Evolutionary conservation across 1,284 basidiomycete genomes (phyloP).

Genomic region (Apiotrichum laibachii): DNA sequence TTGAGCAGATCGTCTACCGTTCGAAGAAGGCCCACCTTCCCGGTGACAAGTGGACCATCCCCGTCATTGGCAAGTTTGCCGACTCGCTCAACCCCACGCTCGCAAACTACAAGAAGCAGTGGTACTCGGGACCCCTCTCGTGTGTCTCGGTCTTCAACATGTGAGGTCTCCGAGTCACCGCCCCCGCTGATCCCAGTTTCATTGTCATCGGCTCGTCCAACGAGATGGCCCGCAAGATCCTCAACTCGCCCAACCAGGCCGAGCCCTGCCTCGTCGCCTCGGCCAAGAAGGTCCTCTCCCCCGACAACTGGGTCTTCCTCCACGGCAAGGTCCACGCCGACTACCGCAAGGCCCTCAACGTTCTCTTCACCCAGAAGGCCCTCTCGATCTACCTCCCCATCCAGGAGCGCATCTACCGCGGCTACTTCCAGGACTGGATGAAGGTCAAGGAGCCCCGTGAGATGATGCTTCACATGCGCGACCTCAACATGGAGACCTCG

Average conservation of each 20-base stretch:
- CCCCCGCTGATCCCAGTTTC: constrained; percentile 61
- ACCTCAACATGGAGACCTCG: constrained; percentile 97
- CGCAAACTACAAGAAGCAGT: constrained; percentile 84
- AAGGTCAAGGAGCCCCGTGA: constrained; percentile 53
- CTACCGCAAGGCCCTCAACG: constrained; percentile 87
- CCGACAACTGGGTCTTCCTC: constrained; percentile 98
- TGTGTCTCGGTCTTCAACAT: constrained; percentile 94
- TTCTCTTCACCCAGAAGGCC: constrained; percentile 90
- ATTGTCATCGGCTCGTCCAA: constrained; percentile 95
- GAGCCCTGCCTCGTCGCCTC: constrained; percentile 93
- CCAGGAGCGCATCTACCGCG: constrained; percentile 80
- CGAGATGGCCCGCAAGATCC: constrained; percentile 83
- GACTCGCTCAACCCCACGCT: constrained; percentile 84
- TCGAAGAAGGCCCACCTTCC: constrained; percentile 83
- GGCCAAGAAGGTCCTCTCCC: constrained; percentile 80
- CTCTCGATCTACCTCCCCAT: constrained; percentile 85
- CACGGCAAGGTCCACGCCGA: constrained; percentile 92
- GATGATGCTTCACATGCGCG: constrained; percentile 88
- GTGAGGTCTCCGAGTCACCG: constrained; percentile 55
- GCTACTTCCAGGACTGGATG: constrained; percentile 73
- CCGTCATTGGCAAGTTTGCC: constrained; percentile 87
- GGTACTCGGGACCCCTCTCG: constrained; percentile 78
- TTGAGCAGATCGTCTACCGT: constrained; percentile 73
- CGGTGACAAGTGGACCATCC: constrained; percentile 85
- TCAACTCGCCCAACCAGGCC: constrained; percentile 83